Evolutionary conservation across 257 asterid species (phyloP), one percentile per base, ranked within the genome.

Genomic region (Capsicum baccatum): DNA sequence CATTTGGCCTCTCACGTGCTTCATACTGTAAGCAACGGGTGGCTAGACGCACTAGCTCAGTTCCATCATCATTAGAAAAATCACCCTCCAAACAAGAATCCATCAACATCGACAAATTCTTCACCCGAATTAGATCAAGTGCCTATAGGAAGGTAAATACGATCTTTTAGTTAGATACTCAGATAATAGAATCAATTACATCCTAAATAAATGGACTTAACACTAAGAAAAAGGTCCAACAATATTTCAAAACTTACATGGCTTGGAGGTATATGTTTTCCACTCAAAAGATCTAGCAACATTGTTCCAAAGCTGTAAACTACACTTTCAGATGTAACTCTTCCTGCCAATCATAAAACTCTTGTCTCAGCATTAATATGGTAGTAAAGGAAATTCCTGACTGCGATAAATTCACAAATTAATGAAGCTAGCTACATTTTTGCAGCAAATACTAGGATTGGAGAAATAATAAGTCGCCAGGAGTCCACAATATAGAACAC

Each of bases 81-180:
- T 92, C 98, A 37, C 98, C 98, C 91, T 95, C 98, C 90, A 95
- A 87, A 86, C 98, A 92, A 76, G 98, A 95, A 91, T 95, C 98
- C 86, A 91, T 95, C 50, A 95, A 92, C 93, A 90, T 92, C 79
- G 89, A 90, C 66, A 92, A 90, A 87, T 95, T 95, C 90, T 89
- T 91, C 56, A 87, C 93, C 33, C 97, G 95, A 66, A 95, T 95
- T n/a, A 95, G 93, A 92, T 94, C 98, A 82, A 95, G 98, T 19
- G 98, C 98, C 98, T 95, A 80, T 8, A 67, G 85, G 82, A 83
- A 48, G 70, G 71, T 16, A 85, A 33, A 55, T 26, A 60, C 19
- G 16, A 47, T 68, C 84, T 63, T 80, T 82, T 62, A 70, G 62
- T 73, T 56, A 57, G 56, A 62, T 17, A 69, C 19, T 59, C 8